Base-by-base conservation (phyloP, 768 basidiomycete genomes). In the Suillus decipiens region DNA sequence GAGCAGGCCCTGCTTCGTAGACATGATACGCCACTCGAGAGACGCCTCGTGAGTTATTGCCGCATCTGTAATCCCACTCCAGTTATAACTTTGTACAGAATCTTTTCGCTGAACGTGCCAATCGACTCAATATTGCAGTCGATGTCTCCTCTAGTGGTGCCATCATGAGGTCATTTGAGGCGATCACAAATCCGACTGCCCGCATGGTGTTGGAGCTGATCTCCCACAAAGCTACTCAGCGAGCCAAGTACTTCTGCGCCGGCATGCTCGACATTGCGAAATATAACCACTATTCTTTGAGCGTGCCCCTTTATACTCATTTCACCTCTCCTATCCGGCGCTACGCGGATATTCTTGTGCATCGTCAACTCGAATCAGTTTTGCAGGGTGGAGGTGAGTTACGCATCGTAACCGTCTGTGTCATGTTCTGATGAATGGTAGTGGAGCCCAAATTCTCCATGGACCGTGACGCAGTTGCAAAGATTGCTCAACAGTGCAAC, bases 201-300 rank as follows among this genome's bases (percentile, higher is more conserved):
- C 89, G 88, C 62, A 79, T 85, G 57, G 82, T 95, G n/a, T 80
- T 99, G 11, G 89, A 95, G 75, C 73, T 97, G 39, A 81, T 98
- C 47, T 87, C 89, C 17, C 88, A 86, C 74, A 97, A 97, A 77
- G 90, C 95, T n/a, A 98, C 95, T 64, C 91, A 94, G 64, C 86
- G 89, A 59, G 94, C 97, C 68, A 96, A 95, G 76, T 99, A 99
- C 78, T 99, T 99, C 88, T 99, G 97, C 73, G 86, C 95, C 31
- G 97, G 97, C 66, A 98, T 98, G 96, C 81, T 99, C 69, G 97
- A 99, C 76, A 99, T 99, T 71, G 94, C 95, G 47, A 98, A 98
- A 80, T 99, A 99, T 72, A 79, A 86, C 36, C 97, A 99, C 76
- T 99, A 93, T 74, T 89, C 96, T 0, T 80, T 99, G 67, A 96